Evolutionary conservation across 2,329 filamentous ascomycete genomes (phyloP).

Genomic region (Colletotrichum aenigma): DNA sequence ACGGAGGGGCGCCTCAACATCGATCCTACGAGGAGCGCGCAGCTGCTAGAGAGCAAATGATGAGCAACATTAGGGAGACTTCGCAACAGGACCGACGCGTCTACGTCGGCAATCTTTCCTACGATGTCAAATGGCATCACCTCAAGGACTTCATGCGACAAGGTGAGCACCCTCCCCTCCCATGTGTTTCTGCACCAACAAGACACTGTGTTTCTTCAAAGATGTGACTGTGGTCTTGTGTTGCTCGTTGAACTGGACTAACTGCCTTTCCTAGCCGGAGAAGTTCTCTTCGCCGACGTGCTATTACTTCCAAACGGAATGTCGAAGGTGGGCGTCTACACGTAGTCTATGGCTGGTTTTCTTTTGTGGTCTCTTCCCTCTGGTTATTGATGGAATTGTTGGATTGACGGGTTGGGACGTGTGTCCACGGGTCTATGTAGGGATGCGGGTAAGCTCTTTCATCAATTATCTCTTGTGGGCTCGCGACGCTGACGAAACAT

Average conservation of each 20-base stretch:
- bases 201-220: background rate
- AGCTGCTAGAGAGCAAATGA: slow-evolving; percentile 90
- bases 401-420: slow-evolving; percentile 98
- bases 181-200: background rate
- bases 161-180: slow-evolving; percentile 66
- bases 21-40: slow-evolving; percentile 85
- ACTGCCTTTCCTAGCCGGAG: slow-evolving; percentile 74
- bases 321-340: slow-evolving; percentile 99
- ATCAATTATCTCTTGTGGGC: too few species aligned
- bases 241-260: background rate
- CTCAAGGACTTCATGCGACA: slow-evolving; percentile 99
- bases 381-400: slow-evolving; percentile 82
- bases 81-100: slow-evolving; percentile 99
- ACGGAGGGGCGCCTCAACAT: slow-evolving; percentile 63
- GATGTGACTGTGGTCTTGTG: slow-evolving; percentile 37
- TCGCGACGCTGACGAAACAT: slow-evolving; percentile 31
- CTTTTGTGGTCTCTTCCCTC: slow-evolving; percentile 67
- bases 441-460: slow-evolving; percentile 90
- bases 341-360: slow-evolving; percentile 86
- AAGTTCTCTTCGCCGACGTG: slow-evolving; percentile 99
- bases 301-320: slow-evolving; percentile 99
- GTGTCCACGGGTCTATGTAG: slow-evolving; percentile 91
- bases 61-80: slow-evolving; percentile 89
- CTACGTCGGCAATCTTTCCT: slow-evolving; percentile 98
- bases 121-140: slow-evolving; percentile 99